Conservation (phyloP, 2,329 filamentous ascomycete species). For the Phymatotrichopsis omnivora region DNA sequence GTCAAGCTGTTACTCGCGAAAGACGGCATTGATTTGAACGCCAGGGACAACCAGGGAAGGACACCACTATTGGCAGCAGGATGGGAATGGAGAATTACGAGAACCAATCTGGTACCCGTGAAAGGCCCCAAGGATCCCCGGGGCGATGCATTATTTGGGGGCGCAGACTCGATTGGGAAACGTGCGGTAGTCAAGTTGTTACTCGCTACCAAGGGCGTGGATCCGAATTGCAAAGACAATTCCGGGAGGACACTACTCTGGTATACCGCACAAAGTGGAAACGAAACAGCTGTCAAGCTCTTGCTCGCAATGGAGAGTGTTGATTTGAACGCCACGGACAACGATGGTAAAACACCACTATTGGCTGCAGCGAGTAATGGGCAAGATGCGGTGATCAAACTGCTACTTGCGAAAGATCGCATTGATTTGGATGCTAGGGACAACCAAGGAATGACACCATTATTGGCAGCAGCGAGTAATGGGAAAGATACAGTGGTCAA, state of each 20-base stretch:
- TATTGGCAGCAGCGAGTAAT: slow-evolving; percentile 15
- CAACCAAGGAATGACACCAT: slow-evolving; percentile 23
- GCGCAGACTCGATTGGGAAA: slow-evolving; percentile 25
- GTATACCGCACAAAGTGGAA: slow-evolving; percentile 23
- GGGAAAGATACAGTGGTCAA: slow-evolving; percentile 16
- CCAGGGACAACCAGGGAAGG: slow-evolving; percentile 22
- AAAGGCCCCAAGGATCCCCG: neutral
- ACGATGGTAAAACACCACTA: slow-evolving; percentile 27
- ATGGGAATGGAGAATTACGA: no score
- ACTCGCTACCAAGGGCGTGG: slow-evolving; percentile 13
- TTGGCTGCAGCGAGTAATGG: slow-evolving; percentile 29
- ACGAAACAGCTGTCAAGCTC: slow-evolving; percentile 20
- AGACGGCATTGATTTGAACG: slow-evolving; percentile 17
- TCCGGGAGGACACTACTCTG: slow-evolving; percentile 24
- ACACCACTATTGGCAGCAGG: slow-evolving; percentile 25
- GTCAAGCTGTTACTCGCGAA: slow-evolving; percentile 22
- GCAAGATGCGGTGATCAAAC: slow-evolving; percentile 23
- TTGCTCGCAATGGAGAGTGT: slow-evolving; percentile 20
- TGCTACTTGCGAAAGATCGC: slow-evolving; percentile 19
- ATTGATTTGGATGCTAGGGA: slow-evolving; percentile 23
- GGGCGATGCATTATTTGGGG: neutral
- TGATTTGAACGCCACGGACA: slow-evolving; percentile 26
- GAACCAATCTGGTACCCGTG: slow-evolving; percentile 13
- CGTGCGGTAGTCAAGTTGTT: slow-evolving; percentile 23
- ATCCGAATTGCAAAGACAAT: slow-evolving; percentile 19